Evolutionary conservation across 1,284 basidiomycete genomes (phyloP).

Genomic region (Pisolithus thermaeus): DNA sequence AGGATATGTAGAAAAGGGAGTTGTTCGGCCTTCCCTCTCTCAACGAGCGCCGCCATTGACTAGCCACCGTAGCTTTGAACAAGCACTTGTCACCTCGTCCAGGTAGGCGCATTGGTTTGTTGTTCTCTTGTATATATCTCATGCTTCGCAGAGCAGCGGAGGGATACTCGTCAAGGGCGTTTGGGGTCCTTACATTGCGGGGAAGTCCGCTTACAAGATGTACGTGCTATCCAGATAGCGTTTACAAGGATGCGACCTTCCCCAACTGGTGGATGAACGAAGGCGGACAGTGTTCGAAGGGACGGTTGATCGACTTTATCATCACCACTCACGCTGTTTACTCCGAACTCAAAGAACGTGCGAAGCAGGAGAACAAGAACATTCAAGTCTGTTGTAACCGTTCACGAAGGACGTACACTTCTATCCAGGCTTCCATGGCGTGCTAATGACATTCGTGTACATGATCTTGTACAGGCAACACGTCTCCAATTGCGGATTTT

Average conservation of each 20-base stretch:
- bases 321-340: conserved; percentile 90
- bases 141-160: conserved; percentile 58
- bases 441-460: not conserved
- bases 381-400: not conserved
- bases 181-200: conserved; percentile 93
- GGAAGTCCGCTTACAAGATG: not conserved
- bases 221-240: not conserved
- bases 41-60: conserved; percentile 72
- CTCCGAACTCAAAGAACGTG: conserved; percentile 55
- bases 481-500: conserved; percentile 92
- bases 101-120: conserved; percentile 39
- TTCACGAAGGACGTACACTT: conserved; percentile 88
- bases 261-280: conserved; percentile 99
- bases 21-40: conserved; percentile 52
- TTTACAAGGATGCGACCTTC: conserved; percentile 72
- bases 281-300: conserved; percentile 96
- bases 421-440: conserved; percentile 90
- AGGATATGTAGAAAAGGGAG: conserved; percentile 54
- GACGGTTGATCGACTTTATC: conserved; percentile 96
- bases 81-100: conserved; percentile 92
- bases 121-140: conserved; percentile 2
- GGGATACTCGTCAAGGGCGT: conserved; percentile 89
- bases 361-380: conserved; percentile 25
- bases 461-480: conserved; percentile 60
- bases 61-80: conserved; percentile 94